These are phyloP conservation scores for Hortaea sp. DNA, from an alignment of 2,329 filamentous ascomycete species.

Conservation along the genomic window DNA sequence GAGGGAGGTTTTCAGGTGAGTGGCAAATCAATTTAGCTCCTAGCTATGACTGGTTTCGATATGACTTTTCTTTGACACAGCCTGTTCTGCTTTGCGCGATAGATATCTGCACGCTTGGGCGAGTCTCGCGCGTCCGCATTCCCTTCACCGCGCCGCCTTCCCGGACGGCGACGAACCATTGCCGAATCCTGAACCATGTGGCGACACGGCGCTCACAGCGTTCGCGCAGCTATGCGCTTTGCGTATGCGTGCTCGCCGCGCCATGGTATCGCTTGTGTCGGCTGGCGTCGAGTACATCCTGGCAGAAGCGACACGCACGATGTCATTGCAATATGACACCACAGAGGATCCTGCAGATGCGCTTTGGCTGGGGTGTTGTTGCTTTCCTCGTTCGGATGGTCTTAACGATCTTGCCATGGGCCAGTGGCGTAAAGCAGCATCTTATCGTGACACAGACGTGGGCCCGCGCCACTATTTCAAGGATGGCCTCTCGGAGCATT, in stretches of 20 bases:
- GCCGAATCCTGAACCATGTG: neutral
- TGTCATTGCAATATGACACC: conserved; percentile 30
- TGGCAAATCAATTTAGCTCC: too few species aligned
- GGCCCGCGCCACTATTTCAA: conserved; percentile 13
- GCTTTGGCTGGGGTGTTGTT: conserved; percentile 23
- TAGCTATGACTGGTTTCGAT: too few species aligned
- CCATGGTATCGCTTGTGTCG: conserved; percentile 42
- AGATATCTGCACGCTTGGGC: conserved; percentile 6
- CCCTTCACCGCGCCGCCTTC: conserved; percentile 7
- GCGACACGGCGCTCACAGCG: conserved; percentile 29
- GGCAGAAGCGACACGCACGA: conserved; percentile 40
- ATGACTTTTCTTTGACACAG: too few species aligned
- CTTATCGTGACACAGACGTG: conserved; percentile 12
- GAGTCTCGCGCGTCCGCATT: neutral
- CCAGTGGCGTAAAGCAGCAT: conserved; percentile 13
- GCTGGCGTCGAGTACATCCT: conserved; percentile 40
- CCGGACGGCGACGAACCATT: conserved; percentile 1
- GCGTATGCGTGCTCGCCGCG: conserved; percentile 37
- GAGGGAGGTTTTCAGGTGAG: too few species aligned
- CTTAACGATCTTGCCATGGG: conserved; percentile 23
- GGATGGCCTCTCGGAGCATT: conserved; percentile 13
- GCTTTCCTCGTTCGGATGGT: conserved; percentile 19
- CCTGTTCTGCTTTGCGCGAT: too few species aligned
- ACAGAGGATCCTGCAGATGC: conserved; percentile 19
- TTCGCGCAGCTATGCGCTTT: conserved; percentile 43